Base-by-base conservation (phyloP, 495 filamentous ascomycete genomes). In the Annulohypoxylon maeteangense region DNA sequence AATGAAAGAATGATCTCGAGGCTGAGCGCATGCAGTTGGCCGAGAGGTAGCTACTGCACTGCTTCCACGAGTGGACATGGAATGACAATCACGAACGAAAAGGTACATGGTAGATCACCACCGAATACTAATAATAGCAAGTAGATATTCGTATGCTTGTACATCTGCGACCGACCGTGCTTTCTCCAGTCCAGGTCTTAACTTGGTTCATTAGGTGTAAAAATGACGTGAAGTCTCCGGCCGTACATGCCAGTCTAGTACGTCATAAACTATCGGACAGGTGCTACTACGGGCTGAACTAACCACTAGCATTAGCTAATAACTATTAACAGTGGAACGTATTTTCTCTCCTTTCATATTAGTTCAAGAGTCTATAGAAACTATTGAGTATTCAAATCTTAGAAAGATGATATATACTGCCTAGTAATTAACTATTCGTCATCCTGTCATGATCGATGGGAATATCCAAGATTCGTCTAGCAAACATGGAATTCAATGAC, bases 141-240 rank as follows among this genome's bases (percentile, higher is more conserved):
- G 62, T 71, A 66, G 12, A 25, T 32, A n/a, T 27, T 10, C n/a
- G 23, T 25, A 54, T 32, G n/a, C 14, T 32, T n/a, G 14, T 55
- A 12, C 20, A 4, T 38, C 7, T 47, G 47, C 55, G 44, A 53
- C 42, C 22, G 45, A 38, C 32, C 36, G 63, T 38, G 58, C 47
- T 59, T 67, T 18, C 47, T 34, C 55, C 56, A 44, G 55, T 34
- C 34, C 32, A 25, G 25, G 27, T 42, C 48, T 47, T 7, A 58
- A 10, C 45, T 54, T 58, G 22, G 29, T 25, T 55, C 18, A 60
- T 67, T 72, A 64, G 60, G 51, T 68, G 47, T 7, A 56, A 20
- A 72, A 20, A 72, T 72, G 70, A 72, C 70, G 70, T 67, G 64
- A 72, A 72, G 40, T 16, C 7, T 61, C 12, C 47, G 23, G 23